Conservation (phyloP, 2,329 filamentous ascomycete species). For the Penicillium frequentans region DNA sequence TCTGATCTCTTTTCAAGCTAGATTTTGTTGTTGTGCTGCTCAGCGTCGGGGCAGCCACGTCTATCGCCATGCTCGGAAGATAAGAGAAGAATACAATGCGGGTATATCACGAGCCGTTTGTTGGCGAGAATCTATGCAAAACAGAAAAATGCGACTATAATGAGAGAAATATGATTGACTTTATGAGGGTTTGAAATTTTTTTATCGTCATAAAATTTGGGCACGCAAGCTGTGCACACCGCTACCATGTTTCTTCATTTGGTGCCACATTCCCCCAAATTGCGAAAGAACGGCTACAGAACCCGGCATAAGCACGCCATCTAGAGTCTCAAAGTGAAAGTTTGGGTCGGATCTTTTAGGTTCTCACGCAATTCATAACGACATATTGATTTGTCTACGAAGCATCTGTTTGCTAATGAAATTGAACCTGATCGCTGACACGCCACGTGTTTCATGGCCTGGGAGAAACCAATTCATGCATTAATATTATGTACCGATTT, state of each 20-base stretch:
- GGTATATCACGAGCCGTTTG: neutral
- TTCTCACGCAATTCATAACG: neutral
- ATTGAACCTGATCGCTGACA: neutral
- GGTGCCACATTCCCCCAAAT: slow-evolving; percentile 22
- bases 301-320: slow-evolving; percentile 20
- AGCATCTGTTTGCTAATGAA: neutral
- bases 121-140: neutral
- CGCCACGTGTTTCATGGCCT: neutral
- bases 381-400: neutral
- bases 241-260: slow-evolving; percentile 12
- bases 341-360: slow-evolving; percentile 2
- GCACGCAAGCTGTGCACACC: slow-evolving; percentile 10
- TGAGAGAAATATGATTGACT: neutral
- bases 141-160: neutral
- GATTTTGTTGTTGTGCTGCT: neutral
- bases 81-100: neutral
- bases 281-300: slow-evolving; percentile 12
- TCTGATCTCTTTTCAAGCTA: neutral
- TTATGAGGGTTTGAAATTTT: neutral
- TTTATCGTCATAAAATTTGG: neutral
- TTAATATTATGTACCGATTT: neutral
- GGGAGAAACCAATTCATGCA: neutral
- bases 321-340: slow-evolving; percentile 3
- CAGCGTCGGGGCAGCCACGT: neutral
- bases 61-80: slow-evolving; percentile 6